Evolutionary conservation across 2,329 filamentous ascomycete species (phyloP), one percentile per base, ranked within the genome.

Genomic region (Camillea tinctor): DNA sequence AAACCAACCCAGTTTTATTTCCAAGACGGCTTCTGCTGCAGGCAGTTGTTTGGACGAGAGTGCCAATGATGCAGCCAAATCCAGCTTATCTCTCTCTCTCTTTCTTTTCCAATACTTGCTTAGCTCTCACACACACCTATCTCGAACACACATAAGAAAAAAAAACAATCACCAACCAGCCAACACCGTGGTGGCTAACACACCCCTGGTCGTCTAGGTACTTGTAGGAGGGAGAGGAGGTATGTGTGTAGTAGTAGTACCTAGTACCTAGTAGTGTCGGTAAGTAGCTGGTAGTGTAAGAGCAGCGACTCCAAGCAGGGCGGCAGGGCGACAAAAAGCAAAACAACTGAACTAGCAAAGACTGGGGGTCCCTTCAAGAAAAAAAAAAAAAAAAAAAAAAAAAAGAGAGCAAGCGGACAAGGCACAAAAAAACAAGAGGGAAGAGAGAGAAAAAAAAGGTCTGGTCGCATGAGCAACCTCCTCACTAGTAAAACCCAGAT

Each of bases 401-500:
- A 15, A 44, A n/a, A 44, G 7, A n/a, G 17, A 15, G 36, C 36
- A 17, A n/a, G 36, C 36, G 17, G 36, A 15, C 26, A 7, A 30
- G 26, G 26, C 26, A 30, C 8, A 30, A 30, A 30, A 30, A 9
- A 30, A 30, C 7, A 30, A n/a, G 17, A 44, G 36, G 15, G 36
- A 15, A 30, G 26, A 30, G 26, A 30, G 26, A 13, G 13, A 6
- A 13, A 6, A 6, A 13, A 13, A 6, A n/a, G 2, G 11, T 15
- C 36, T 44, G 36, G 36, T 44, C 13, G 36, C 36, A 44, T 44
- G 36, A 44, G 36, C 36, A 44, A 44, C 36, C 36, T 40, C 3
- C 36, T 44, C 36, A 15, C 50, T 44, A 44, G 36, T 44, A n/a
- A 44, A 30, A 11, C 26, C 52, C 55, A 60, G 24, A 63, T 64